phyloP scores from a whole-genome alignment of 768 basidiomycete species.

The Hericium erinaceus region DNA sequence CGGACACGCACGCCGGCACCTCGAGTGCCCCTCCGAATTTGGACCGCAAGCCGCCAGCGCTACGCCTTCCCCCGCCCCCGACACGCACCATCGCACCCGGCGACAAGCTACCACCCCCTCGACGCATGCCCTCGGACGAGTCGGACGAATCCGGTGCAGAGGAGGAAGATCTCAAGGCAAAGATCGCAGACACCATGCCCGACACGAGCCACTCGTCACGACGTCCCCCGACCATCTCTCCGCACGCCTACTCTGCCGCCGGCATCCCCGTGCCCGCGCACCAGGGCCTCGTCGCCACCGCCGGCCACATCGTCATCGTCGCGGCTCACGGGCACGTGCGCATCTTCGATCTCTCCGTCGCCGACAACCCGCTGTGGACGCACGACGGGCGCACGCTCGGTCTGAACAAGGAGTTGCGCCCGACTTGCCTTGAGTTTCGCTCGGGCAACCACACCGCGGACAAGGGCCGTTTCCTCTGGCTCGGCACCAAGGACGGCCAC shows the following conservation, averaged over 20 bases:
- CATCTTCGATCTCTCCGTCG: conserved; percentile 47
- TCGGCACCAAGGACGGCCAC: conserved; percentile 87
- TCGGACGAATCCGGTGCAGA: conserved; percentile 26
- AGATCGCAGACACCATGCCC: conserved; percentile 44
- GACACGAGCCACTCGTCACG: conserved; percentile 65
- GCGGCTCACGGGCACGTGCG: conserved; percentile 49
- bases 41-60: conserved; percentile 20
- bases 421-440: conserved; percentile 68
- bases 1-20: conserved; percentile 1
- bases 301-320: conserved; percentile 52
- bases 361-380: conserved; percentile 34
- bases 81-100: conserved; percentile 63
- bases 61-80: conserved; percentile 56
- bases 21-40: conserved; percentile 1
- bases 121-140: conserved; percentile 33
- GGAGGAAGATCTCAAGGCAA: conserved; percentile 38
- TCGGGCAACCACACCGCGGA: conserved; percentile 36
- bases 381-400: conserved; percentile 58
- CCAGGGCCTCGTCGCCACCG: conserved; percentile 42
- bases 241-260: conserved; percentile 30
- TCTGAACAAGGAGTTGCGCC: conserved; percentile 56
- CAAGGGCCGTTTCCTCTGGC: conserved; percentile 36
- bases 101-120: conserved; percentile 59
- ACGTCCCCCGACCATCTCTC: conserved; percentile 28
- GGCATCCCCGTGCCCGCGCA: conserved; percentile 49